Evolutionary conservation across 2,329 filamentous ascomycete species (phyloP).

Genomic region (Aureobasidium sp.): DNA sequence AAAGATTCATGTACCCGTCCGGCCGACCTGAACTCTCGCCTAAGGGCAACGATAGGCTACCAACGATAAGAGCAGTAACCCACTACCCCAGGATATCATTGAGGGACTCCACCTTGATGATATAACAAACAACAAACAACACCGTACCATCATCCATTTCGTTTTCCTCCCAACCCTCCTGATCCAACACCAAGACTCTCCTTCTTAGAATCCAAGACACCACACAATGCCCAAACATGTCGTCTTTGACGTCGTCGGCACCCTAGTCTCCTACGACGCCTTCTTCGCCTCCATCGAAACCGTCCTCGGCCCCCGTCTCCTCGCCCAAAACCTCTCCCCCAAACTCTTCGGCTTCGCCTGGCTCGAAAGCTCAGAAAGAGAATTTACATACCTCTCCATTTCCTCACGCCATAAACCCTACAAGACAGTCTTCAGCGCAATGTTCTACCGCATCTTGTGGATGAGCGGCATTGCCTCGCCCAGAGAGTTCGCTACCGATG

Average conservation of each 20-base stretch:
- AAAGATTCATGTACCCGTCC: neutral
- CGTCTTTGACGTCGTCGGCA: slow-evolving; percentile 44
- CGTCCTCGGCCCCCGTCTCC: slow-evolving; percentile 38
- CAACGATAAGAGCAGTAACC: neutral
- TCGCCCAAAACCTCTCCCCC: slow-evolving; percentile 34
- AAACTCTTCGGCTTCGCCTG: slow-evolving; percentile 42
- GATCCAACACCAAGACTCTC: neutral
- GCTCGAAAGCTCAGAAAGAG: slow-evolving; percentile 42
- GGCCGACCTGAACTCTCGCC: neutral
- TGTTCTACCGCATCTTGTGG: slow-evolving; percentile 46
- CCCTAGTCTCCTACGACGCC: slow-evolving; percentile 42
- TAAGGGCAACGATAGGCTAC: neutral
- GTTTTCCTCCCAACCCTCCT: too few relatives aligned
- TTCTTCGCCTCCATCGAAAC: slow-evolving; percentile 37
- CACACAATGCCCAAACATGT: slow-evolving; percentile 20
- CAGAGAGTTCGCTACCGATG: slow-evolving; percentile 36
- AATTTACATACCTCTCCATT: slow-evolving; percentile 45
- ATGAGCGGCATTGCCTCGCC: slow-evolving; percentile 40
- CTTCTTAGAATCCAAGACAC: too few relatives aligned
- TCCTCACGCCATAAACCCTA: slow-evolving; percentile 40
- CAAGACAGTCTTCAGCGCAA: slow-evolving; percentile 35
- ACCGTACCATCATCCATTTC: too few relatives aligned
- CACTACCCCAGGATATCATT: too few relatives aligned
- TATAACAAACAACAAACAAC: neutral
- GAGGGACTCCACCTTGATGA: too few relatives aligned